A percentile compares a stretch with the other conserved stretches of the same genome.
These are phyloP conservation scores for Musa balbisiana DNA, from an alignment of 202 grass and related monocot genomes.

Conservation along the genomic window DNA sequence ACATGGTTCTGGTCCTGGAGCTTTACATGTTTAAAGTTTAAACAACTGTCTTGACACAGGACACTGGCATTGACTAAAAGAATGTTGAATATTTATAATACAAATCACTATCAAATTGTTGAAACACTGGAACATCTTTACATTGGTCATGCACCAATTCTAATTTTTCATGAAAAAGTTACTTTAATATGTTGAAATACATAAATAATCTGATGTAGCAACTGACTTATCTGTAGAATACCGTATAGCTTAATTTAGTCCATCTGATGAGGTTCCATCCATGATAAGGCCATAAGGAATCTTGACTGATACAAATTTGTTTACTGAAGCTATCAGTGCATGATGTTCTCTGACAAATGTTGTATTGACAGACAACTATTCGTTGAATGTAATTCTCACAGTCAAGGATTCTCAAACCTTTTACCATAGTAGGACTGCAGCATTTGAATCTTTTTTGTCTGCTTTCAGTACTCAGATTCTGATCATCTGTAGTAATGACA, in stretches of 20 bases:
- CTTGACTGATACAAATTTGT: not conserved
- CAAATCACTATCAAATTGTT: not conserved
- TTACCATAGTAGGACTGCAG: no score
- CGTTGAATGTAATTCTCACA: no score
- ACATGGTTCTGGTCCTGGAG: no score
- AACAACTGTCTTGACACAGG: no score
- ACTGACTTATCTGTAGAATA: not conserved
- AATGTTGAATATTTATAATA: not conserved
- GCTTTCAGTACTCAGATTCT: not conserved
- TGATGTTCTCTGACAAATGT: no score
- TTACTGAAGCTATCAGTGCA: not conserved
- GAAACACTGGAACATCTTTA: not conserved
- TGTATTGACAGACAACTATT: no score
- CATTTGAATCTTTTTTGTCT: no score
- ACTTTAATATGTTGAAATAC: not conserved
- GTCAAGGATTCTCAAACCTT: no score
- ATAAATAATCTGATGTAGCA: not conserved
- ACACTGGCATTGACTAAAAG: no score
- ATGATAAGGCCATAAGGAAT: not conserved
- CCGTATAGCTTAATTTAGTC: not conserved
- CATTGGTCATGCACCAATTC: not conserved
- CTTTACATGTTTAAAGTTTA: no score
- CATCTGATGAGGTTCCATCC: not conserved
- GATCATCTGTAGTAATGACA: constrained; percentile 15
- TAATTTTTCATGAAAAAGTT: not conserved